Percentiles rank a stretch among this genome's conserved stretches.
Conservation (phyloP, 108 stramenopile species). For the Schizochytrium sp. region DNA sequence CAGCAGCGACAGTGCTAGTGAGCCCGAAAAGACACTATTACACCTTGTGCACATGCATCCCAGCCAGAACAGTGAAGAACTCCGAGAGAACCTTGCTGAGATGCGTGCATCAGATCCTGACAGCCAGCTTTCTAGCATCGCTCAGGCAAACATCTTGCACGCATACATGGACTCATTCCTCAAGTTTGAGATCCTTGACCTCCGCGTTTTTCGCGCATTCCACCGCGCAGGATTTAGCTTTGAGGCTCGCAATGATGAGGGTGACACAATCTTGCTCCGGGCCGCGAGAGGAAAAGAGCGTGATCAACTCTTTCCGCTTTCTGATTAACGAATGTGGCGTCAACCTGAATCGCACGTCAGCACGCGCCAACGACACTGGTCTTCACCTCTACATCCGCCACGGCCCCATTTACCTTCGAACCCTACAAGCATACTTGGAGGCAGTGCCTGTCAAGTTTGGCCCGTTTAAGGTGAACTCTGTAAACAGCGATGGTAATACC, state of each 20-base stretch:
- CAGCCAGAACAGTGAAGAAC: not conserved
- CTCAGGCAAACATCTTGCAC: not conserved
- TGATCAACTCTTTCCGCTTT: constrained; percentile 14
- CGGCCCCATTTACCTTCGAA: constrained; percentile 50
- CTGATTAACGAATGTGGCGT: constrained; percentile 24
- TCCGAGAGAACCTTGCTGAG: not conserved
- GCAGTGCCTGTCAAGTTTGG: not conserved
- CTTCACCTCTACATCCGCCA: constrained; percentile 40
- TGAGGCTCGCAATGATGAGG: not conserved
- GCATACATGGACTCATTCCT: constrained; percentile 36
- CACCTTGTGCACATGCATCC: not conserved
- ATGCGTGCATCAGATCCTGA: not conserved
- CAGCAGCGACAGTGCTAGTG: not conserved
- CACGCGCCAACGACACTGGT: not conserved
- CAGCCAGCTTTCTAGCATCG: not conserved
- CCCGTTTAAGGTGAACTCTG: not conserved
- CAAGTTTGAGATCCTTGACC: constrained; percentile 13
- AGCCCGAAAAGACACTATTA: not conserved
- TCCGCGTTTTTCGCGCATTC: constrained; percentile 21
- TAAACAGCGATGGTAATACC: not conserved
- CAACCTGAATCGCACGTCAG: not conserved
- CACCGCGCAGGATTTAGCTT: constrained; percentile 5
- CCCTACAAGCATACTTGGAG: constrained; percentile 10
- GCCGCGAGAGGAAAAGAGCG: not conserved
- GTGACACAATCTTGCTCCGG: constrained; percentile 19